Base-by-base conservation (phyloP, 805 yeast species). In the Danielozyma ontarioensis region DNA sequence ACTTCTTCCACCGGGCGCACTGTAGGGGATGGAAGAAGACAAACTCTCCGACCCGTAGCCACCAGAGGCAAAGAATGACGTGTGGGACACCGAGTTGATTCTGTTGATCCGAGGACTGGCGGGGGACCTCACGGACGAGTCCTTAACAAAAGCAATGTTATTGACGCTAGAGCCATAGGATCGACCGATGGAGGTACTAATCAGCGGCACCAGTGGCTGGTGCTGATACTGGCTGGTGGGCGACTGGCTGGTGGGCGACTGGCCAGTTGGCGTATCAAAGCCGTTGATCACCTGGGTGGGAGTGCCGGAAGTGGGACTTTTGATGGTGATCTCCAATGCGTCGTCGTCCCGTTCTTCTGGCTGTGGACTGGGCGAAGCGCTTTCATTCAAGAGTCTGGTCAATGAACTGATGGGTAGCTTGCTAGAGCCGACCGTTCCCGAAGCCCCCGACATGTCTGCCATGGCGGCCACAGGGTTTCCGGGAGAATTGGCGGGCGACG, bases 1-100 rank as follows among this genome's bases (percentile, higher is more conserved):
- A 15, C 45, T 41, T 29, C 59, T 69, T 6, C 83, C 81, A 16
- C 84, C 84, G 1, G 88, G 88, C 2, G 78, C 86, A 5, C 81
- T 68, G 53, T 80, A 81, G 1, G 88, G 88, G 31, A 81, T 80
- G 25, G 76, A 68, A 16, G 76, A 64, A 4, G 83, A 74, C 43
- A 80, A 62, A 38, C 66, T 61, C 38, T 67, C 72, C 25, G 53
- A 46, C 17, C 59, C 59, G 39, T 58, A 56, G 32, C 59, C 59
- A 13, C 55, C 57, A 16, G 48, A 41, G 32, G 58, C 50, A 32
- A 55, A 46, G 37, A 64, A 65, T 14, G 68, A 62, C 24, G 66
- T 53, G 42, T 66, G 70, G 6, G 64, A 51, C 18, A 61, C 50
- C 8, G 70, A 64, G 40, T 60, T 59, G 25, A 63, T 60, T 24